Evolutionary conservation across 805 yeast genomes (phyloP).

Genomic region (Wickerhamiella siamensis): DNA sequence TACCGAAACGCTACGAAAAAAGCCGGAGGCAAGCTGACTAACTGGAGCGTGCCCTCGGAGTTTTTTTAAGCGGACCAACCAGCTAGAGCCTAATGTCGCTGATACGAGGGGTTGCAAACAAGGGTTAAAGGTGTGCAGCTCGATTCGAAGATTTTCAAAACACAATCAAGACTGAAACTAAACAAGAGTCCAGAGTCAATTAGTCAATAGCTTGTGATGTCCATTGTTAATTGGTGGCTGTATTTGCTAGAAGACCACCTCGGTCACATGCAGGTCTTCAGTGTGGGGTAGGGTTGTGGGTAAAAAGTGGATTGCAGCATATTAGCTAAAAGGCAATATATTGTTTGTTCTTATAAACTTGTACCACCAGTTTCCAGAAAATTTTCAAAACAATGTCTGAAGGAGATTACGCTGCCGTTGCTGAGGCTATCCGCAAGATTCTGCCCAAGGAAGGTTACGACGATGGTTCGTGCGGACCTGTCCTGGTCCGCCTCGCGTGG

Average conservation of each 20-base stretch:
- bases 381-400: constrained; percentile 12
- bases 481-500: constrained; percentile 71
- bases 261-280: not conserved
- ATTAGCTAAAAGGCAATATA: not conserved
- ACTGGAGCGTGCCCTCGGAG: too few relatives aligned
- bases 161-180: too few relatives aligned
- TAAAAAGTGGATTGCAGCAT: not conserved
- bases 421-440: constrained; percentile 24
- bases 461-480: constrained; percentile 63
- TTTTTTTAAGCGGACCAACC: too few relatives aligned
- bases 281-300: not conserved
- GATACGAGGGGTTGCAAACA: too few relatives aligned
- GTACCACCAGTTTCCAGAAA: not conserved
- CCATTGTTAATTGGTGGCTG: too few relatives aligned
- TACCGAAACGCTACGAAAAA: too few relatives aligned
- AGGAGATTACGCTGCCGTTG: constrained; percentile 28
- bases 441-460: constrained; percentile 38
- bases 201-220: too few relatives aligned
- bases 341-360: not conserved
- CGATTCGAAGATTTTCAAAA: too few relatives aligned
- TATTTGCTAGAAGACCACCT: not conserved
- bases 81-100: too few relatives aligned
- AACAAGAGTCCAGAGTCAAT: too few relatives aligned
- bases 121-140: too few relatives aligned
- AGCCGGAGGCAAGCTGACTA: too few relatives aligned